Base-by-base conservation (phyloP, 257 asterid genomes). In the Nicotiana tomentosiformis region DNA sequence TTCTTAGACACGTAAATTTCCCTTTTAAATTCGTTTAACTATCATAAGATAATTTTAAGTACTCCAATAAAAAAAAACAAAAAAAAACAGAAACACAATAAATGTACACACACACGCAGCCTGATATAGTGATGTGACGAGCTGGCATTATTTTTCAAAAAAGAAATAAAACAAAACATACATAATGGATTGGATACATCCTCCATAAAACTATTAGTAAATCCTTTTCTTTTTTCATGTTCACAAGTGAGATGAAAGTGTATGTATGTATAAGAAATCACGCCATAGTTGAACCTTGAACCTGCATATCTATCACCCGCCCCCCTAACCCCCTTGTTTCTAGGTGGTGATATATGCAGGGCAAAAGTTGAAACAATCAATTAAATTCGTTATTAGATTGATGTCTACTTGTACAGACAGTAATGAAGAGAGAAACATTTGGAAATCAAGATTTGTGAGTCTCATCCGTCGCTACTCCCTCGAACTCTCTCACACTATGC, bases 361-460 rank as follows among this genome's bases (percentile, higher is more conserved):
- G 82, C 56, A 66, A 30, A 46, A 55, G 37, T 55, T 46, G 32
- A 8, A 43, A 76, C 29, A 76, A 18, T 46, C 6, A 37, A 85
- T 32, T 30, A 49, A 56, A 33, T 82, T 70, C 49, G 17, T 65
- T 72, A 74, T 81, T 82, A 68, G 77, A 82, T 86, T 86, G 83
- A 86, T 90, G 92, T 88, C 93, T 88, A 84, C 89, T 83, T 87
- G 10, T 16, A 16, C 89, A 82, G 83, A 64, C 5, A 61, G 86
- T 49, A 86, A 87, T 14, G 33, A 49, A 60, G 65, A 32, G 46
- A 17, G 16, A 49, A 68, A 77, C 6, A 23, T 51, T 77, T 58
- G 85, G 12, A 87, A 86, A 86, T 89, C 94, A 76, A 88, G 90
- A 91, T 87, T 89, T 68, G 88, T 83, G 35, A 89, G 84, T 91